A percentile compares a stretch with the other conserved stretches of the same genome.
Conservation (phyloP, 768 basidiomycete species). For the Hemileccinum rubropunctum region DNA sequence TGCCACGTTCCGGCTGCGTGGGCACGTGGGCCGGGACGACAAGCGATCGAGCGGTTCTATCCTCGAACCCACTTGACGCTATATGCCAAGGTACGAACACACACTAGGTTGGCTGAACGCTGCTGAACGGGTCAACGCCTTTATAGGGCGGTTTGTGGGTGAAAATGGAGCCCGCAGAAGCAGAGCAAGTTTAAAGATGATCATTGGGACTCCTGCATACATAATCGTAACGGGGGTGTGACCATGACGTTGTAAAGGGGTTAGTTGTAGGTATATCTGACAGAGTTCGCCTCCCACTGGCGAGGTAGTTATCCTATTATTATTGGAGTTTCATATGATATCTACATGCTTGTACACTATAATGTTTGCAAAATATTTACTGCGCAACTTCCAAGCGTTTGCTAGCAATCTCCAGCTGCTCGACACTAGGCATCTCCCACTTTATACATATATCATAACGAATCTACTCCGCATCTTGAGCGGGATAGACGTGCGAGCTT, state of each 20-base stretch:
- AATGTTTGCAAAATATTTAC: not conserved
- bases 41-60: slow-evolving; percentile 24
- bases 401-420: not conserved
- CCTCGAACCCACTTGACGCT: slow-evolving; percentile 32
- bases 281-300: too few relatives aligned
- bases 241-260: too few relatives aligned
- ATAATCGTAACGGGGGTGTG: too few relatives aligned
- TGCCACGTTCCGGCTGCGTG: slow-evolving; percentile 28
- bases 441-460: not conserved
- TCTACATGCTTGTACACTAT: not conserved
- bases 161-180: slow-evolving; percentile 35
- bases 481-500: not conserved
- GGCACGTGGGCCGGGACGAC: slow-evolving; percentile 23
- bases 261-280: too few relatives aligned
- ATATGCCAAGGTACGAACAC: slow-evolving; percentile 35
- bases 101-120: not conserved
- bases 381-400: not conserved
- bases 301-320: not conserved
- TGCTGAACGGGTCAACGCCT: not conserved
- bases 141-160: slow-evolving; percentile 48
- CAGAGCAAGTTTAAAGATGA: not conserved
- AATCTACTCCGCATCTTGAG: too few relatives aligned
- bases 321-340: not conserved
- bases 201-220: too few relatives aligned
- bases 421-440: not conserved